Evolutionary conservation across 257 asterid genomes (phyloP), one percentile per base, ranked within the genome.

Genomic region (Ligustrum vulgare): DNA sequence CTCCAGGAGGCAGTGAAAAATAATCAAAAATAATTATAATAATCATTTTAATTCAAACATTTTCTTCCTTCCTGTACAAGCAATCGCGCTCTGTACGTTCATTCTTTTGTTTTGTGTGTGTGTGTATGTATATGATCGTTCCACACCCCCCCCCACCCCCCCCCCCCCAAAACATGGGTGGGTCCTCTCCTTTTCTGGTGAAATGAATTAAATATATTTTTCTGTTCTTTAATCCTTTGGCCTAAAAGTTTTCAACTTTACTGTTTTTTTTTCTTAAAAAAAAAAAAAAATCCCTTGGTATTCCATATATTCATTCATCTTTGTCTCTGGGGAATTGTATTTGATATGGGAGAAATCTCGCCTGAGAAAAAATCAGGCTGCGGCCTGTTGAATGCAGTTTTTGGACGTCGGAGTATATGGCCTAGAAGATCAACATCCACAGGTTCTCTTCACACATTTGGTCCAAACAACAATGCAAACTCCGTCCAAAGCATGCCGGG

Each of bases 301-400:
- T 66, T 47, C 22, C 37, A 11, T 41, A 41, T 41, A 41, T 41
- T 41, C 64, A 22, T 72, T 41, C 16, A 8, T 43, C 28, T 41
- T 41, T 41, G 49, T 41, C 16, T 41, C 49, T 12, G 16, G 49
- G 49, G 49, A 41, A 41, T 41, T 41, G 5, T 11, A 39, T 16
- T 72, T 36, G 74, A 77, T 28, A 87, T 91, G 97, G 97, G 87
- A 81, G 98, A 89, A 60, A 12, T 69, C 67, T 79, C 92, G 63
- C 88, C 88, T 28, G 96, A 91, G 78, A 94, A 67, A 74, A 91
- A 75, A 85, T 81, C 96, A 20, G 93, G 97, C 8, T 94, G 98
- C 82, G 96, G 97, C 66, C 80, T 94, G 34, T 72, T 91, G 25
- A 87, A 47, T 35, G 93, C 87, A 18, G 90, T 91, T 81, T 91